Base-by-base conservation (phyloP, 2,329 filamentous ascomycete species). In the Pestalotiopsis sp. region DNA sequence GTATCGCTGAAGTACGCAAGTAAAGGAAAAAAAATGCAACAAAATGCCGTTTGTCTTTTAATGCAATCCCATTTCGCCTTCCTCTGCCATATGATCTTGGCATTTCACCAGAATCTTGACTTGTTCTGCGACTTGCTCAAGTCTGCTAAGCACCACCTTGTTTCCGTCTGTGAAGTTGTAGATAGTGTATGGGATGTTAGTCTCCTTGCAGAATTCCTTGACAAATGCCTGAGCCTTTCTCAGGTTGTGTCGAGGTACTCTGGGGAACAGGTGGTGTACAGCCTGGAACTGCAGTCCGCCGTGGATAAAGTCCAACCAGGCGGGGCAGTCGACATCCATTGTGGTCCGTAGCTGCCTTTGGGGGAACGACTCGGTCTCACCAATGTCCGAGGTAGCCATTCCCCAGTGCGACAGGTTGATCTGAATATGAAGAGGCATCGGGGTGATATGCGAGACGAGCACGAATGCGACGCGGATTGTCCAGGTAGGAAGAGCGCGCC, bases 221-320 rank as follows among this genome's bases (percentile, higher is more conserved):
- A 91, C 89, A 58, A 91, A 76, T 68, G 78, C 81, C 79, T 92
- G 90, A 2, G 86, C 84, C 71, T 82, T 80, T 65, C 91, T 84
- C 11, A 93, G 79, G 76, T 93, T 93, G 78, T 93, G 91, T 27
- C 91, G 81, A 1, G 91, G 91, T 66, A 92, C 84, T 4, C 91
- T 84, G 2, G 91, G 91, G 74, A 90, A 93, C 12, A 93, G 78
- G 72, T 93, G 91, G 77, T 93, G 91, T 2, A 92, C 86, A 6
- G 87, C 90, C 78, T 93, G 91, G 79, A 93, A 93, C 79, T 93
- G 91, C 36, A 93, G 82, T 1, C 91, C 91, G 63, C 91, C 91
- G 76, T 93, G 91, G 75, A 92, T 84, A 73, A 90, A 93, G 76
- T 93, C 91, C 31, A 93, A 81, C 91, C 91, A 93, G 27, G 84